Conservation (phyloP, 225 moss, liverwort and hornwort genomes). For the Polytrichum commune region DNA sequence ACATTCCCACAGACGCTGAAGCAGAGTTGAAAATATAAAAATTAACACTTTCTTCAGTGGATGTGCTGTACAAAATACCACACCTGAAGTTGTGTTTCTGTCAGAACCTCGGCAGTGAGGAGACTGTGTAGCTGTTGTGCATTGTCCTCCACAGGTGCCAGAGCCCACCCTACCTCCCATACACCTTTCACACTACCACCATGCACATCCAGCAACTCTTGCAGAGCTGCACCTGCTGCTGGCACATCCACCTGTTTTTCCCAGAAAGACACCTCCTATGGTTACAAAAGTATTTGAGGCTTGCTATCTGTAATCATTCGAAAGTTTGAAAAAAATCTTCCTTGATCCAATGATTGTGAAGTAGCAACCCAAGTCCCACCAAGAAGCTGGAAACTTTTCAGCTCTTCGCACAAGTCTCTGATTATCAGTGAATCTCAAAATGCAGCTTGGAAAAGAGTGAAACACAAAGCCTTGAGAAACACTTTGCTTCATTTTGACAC, state of each 20-base stretch:
- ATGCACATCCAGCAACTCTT: constrained; percentile 87
- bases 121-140: constrained; percentile 72
- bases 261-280: background rate
- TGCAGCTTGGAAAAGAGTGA: no score
- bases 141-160: constrained; percentile 81
- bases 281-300: no score
- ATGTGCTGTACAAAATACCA: background rate
- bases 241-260: constrained; percentile 60
- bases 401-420: no score
- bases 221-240: constrained; percentile 84
- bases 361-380: no score
- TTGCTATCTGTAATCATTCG: no score
- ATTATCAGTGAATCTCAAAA: no score
- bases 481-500: no score
- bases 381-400: no score
- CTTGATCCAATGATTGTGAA: no score
- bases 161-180: constrained; percentile 98
- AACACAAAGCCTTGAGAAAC: no score
- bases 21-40: constrained; percentile 1
- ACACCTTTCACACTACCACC: constrained; percentile 92
- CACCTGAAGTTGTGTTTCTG: constrained; percentile 54
- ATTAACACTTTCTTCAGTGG: background rate
- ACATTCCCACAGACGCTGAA: constrained; percentile 1
- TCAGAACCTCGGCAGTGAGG: constrained; percentile 53
- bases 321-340: no score